These are phyloP conservation scores for Solanum aculeatissimum DNA, from an alignment of 305 asterid species.

Conservation along the genomic window DNA sequence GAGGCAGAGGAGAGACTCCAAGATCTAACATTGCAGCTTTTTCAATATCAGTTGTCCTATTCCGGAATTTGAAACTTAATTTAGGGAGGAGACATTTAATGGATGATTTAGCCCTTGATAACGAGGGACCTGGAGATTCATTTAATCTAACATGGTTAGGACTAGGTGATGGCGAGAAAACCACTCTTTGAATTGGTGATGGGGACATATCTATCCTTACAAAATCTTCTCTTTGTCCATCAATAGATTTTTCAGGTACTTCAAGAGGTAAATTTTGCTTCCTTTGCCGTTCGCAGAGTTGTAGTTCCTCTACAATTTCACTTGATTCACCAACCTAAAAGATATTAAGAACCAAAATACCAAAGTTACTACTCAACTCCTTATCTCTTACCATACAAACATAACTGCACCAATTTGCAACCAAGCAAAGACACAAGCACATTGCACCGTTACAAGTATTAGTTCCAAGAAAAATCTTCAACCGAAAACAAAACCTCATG, in stretches of 20 bases:
- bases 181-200: conserved; percentile 53
- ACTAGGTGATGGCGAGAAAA: conserved; percentile 75
- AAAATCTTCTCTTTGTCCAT: conserved; percentile 35
- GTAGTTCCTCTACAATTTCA: conserved; percentile 62
- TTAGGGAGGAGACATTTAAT: conserved; percentile 61
- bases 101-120: conserved; percentile 38
- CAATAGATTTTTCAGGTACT: conserved; percentile 23
- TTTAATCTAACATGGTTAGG: conserved; percentile 36
- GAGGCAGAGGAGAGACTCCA: conserved; percentile 45
- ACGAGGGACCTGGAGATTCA: conserved; percentile 53
- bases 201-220: conserved; percentile 45
- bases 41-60: conserved; percentile 56
- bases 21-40: conserved; percentile 67
- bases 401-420: background rate
- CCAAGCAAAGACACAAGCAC: background rate
- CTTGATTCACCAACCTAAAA: conserved; percentile 46
- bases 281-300: conserved; percentile 12
- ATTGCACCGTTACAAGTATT: background rate
- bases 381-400: background rate
- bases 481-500: background rate
- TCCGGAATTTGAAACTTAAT: conserved; percentile 68
- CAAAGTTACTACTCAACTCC: background rate
- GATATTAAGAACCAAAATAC: background rate
- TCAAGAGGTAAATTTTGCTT: conserved; percentile 19
- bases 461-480: background rate